Percentiles rank a stretch among this genome's conserved stretches.
These are phyloP conservation scores for Aspergillus terreus DNA, from an alignment of 2,329 filamentous ascomycete genomes.

Conservation along the genomic window DNA sequence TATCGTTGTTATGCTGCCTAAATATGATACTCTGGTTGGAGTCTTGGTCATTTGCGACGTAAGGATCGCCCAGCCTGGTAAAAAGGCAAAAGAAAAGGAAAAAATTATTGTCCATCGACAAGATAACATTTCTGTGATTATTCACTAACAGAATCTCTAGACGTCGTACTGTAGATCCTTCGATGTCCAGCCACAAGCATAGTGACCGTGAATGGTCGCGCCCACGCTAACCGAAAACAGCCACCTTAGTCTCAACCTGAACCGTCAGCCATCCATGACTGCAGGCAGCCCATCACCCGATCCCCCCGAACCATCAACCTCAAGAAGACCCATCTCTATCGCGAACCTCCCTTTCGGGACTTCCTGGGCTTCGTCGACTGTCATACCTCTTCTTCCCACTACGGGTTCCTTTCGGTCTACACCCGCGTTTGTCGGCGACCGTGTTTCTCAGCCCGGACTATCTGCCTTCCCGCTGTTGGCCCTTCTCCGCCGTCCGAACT, in stretches of 20 bases:
- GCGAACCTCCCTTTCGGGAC: constrained; percentile 23
- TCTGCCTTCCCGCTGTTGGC: constrained; percentile 18
- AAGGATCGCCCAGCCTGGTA: no score
- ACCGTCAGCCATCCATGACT: constrained; percentile 31
- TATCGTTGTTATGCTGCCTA: no score
- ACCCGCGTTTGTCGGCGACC: constrained; percentile 13
- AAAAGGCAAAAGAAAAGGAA: background rate
- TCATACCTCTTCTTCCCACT: constrained; percentile 6
- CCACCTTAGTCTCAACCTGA: constrained; percentile 40
- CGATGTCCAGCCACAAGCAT: background rate
- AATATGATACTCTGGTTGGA: no score
- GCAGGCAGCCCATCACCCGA: constrained; percentile 26
- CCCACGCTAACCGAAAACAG: constrained; percentile 41
- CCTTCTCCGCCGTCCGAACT: constrained; percentile 21
- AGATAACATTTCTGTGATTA: no score
- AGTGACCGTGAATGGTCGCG: constrained; percentile 1
- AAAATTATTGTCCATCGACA: background rate
- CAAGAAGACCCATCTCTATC: constrained; percentile 19
- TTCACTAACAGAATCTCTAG: constrained; percentile 10
- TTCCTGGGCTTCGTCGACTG: constrained; percentile 23
- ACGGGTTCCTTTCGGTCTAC: constrained; percentile 17
- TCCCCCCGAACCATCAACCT: constrained; percentile 22
- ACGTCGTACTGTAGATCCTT: background rate
- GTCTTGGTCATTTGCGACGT: no score
- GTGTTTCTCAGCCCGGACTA: constrained; percentile 17